phyloP scores from a whole-genome alignment of 345 rosid species.

The Noccaea bulbosa region DNA sequence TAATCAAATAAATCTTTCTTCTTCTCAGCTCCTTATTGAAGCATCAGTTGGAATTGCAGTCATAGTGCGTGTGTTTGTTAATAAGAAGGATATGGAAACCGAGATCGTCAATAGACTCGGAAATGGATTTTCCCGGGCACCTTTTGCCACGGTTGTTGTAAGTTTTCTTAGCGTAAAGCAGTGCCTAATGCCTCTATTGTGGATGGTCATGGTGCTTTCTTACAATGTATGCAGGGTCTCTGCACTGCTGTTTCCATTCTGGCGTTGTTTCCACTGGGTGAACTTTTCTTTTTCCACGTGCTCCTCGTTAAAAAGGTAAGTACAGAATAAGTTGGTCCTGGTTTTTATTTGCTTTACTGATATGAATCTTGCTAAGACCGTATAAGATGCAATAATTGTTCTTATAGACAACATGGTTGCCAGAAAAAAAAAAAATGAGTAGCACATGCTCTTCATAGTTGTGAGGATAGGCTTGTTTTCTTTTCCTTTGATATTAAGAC shows the following conservation, averaged over 20 bases:
- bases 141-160: slow-evolving; percentile 98
- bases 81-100: slow-evolving; percentile 78
- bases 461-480: not conserved
- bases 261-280: slow-evolving; percentile 89
- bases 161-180: slow-evolving; percentile 17
- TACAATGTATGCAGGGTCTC: slow-evolving; percentile 60
- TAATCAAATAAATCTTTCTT: slow-evolving; percentile 16
- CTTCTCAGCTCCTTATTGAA: slow-evolving; percentile 77
- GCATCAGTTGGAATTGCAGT: slow-evolving; percentile 92
- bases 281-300: slow-evolving; percentile 97
- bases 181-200: slow-evolving; percentile 22
- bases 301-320: slow-evolving; percentile 91
- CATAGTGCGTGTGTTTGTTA: slow-evolving; percentile 83
- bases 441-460: slow-evolving; percentile 21
- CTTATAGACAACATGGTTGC: not conserved
- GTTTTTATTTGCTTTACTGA: not conserved
- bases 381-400: not conserved
- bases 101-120: slow-evolving; percentile 95
- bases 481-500: not conserved
- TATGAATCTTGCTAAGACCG: not conserved
- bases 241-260: slow-evolving; percentile 89
- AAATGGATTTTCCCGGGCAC: slow-evolving; percentile 94
- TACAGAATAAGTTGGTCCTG: not conserved
- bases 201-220: slow-evolving; percentile 14
- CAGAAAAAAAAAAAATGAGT: not conserved